Conservation (phyloP, 2,329 filamentous ascomycete genomes). For the Aspergillus novofumigatus region DNA sequence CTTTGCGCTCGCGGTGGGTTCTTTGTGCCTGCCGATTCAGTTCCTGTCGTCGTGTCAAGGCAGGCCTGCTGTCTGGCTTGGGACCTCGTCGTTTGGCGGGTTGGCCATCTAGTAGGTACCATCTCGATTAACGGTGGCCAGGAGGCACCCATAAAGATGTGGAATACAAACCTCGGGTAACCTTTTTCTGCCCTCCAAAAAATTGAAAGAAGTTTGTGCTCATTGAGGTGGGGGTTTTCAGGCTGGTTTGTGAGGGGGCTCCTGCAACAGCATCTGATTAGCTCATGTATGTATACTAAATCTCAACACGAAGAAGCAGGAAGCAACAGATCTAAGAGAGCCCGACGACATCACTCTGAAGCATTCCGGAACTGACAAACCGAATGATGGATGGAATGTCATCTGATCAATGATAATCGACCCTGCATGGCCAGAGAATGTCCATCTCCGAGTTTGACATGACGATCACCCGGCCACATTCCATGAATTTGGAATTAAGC, state of each 20-base stretch:
- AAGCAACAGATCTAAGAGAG: not conserved
- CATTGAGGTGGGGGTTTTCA: constrained; percentile 12
- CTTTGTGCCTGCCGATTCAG: constrained; percentile 93
- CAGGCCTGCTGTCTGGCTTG: constrained; percentile 94
- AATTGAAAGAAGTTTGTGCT: constrained; percentile 47
- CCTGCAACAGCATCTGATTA: not conserved
- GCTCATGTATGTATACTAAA: not conserved
- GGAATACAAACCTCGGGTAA: constrained; percentile 61
- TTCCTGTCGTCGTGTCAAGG: constrained; percentile 85
- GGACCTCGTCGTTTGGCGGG: constrained; percentile 85
- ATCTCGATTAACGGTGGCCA: constrained; percentile 10
- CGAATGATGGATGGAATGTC: constrained; percentile 7
- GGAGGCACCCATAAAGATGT: not conserved
- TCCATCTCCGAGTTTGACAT: not conserved
- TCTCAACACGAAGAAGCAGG: not conserved
- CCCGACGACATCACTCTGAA: not conserved
- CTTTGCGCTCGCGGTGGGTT: constrained; percentile 94
- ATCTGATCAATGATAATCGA: not conserved
- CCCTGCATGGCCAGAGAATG: not conserved
- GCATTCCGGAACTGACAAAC: not conserved
- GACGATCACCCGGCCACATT: not conserved
- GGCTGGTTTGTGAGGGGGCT: constrained; percentile 5
- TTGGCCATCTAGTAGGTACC: constrained; percentile 63
- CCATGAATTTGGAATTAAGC: not conserved
- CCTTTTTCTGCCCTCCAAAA: constrained; percentile 62